Base-by-base conservation (phyloP, 2,329 filamentous ascomycete genomes). In the Dichotomopilus funicola region DNA sequence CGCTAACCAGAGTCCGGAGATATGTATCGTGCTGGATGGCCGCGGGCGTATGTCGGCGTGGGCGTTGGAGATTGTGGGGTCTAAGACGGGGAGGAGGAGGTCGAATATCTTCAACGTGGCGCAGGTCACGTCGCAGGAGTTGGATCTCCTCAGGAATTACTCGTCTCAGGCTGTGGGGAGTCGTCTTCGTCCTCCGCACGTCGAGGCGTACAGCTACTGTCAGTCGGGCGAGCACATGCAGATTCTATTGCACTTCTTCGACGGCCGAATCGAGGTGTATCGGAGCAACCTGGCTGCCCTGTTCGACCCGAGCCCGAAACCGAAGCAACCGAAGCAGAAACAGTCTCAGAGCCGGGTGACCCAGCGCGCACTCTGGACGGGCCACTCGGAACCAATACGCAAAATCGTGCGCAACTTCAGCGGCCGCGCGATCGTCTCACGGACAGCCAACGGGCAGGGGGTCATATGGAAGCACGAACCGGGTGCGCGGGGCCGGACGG, bases 331-430 rank as follows among this genome's bases (percentile, higher is more conserved):
- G 19, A 27, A 27, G 19, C 19, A 27, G 19, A 27, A 27, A 3
- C 19, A 27, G 19, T 2, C 3, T 27, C 19, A 27, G 3, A 27
- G 19, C 19, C 19, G 19, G 1, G 72, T 95, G 12, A 71, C 74
- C 19, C 76, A 82, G 11, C 82, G 80, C 59, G 80, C 83, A 2
- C 79, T 85, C 1, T 95, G 91, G 89, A 89, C 89, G 1, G 91
- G 92, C 1, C 91, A 96, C 72, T 88, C 87, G 12, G 80, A 80
- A 12, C 78, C 89, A 0, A 83, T 96, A 59, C 86, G 87, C 65
- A 95, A 95, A 67, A 88, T 96, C 57, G 86, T 95, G 46, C 86
- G 91, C 58, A 95, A 91, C 65, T 88, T 87, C 44, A 88, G 85
- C 64, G 91, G 91, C 7, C 80, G 83, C 60, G 87, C 89, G 4